phyloP scores from a whole-genome alignment of 306 rosid species.

The Quercus mongolica region DNA sequence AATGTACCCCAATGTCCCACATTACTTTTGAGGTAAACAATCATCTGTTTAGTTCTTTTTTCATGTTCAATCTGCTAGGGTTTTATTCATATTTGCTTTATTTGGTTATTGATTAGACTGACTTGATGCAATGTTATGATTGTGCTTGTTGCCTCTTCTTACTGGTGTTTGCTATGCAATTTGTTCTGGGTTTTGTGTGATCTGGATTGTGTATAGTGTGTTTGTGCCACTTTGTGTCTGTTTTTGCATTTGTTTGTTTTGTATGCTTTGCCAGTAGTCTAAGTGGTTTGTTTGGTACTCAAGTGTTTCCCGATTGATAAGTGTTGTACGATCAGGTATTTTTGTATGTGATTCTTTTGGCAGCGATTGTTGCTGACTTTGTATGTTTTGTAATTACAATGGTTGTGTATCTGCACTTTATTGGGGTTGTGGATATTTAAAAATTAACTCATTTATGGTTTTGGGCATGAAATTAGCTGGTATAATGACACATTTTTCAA shows the following conservation, averaged over 20 bases:
- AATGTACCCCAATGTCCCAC: conserved; percentile 80
- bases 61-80: neutral
- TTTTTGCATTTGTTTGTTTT: neutral
- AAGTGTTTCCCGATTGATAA: neutral
- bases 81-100: neutral
- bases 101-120: neutral
- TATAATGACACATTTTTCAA: neutral
- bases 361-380: neutral
- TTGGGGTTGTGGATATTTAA: neutral
- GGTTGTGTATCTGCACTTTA: neutral
- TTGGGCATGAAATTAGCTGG: neutral
- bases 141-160: neutral
- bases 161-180: neutral
- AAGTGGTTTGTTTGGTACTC: neutral
- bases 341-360: neutral
- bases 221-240: neutral
- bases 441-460: neutral
- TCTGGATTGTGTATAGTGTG: neutral
- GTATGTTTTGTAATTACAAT: neutral
- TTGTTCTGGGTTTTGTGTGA: neutral
- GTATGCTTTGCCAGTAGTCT: neutral
- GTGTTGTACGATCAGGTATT: neutral
- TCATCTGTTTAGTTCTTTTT: neutral
- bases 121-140: neutral
- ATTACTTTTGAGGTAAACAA: conserved; percentile 79